These are phyloP conservation scores for Cercophora samala DNA, from an alignment of 495 filamentous ascomycete genomes.

Conservation along the genomic window DNA sequence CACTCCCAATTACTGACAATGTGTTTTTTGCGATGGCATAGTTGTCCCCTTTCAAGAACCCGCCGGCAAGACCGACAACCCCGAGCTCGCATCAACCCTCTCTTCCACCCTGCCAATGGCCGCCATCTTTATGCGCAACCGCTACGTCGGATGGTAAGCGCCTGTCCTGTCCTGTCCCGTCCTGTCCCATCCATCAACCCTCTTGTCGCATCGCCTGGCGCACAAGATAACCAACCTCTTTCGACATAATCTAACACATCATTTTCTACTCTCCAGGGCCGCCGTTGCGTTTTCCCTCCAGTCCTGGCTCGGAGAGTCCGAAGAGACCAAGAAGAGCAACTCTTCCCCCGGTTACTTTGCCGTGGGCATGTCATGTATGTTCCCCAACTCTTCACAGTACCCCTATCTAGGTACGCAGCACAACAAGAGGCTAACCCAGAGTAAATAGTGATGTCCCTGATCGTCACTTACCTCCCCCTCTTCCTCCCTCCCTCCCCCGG, in stretches of 20 bases:
- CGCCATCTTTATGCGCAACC: slow-evolving; percentile 88
- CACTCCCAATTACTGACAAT: slow-evolving; percentile 28
- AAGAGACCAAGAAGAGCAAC: slow-evolving; percentile 63
- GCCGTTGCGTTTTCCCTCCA: slow-evolving; percentile 81
- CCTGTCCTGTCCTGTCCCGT: neutral
- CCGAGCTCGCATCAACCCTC: slow-evolving; percentile 61
- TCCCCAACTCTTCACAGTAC: slow-evolving; percentile 16
- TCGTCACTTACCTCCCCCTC: slow-evolving; percentile 78
- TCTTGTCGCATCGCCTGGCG: neutral
- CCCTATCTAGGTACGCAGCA: slow-evolving; percentile 1
- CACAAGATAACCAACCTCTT: neutral
- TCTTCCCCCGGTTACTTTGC: slow-evolving; percentile 79
- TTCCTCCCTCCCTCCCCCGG: slow-evolving; percentile 64
- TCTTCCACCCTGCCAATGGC: slow-evolving; percentile 88
- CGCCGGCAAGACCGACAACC: slow-evolving; percentile 41
- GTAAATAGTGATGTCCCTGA: slow-evolving; percentile 67
- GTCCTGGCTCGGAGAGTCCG: slow-evolving; percentile 80
- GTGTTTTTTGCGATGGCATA: slow-evolving; percentile 19
- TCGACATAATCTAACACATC: neutral
- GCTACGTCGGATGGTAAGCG: slow-evolving; percentile 80
- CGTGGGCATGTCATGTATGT: slow-evolving; percentile 79
- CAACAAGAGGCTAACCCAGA: neutral
- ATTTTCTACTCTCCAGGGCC: slow-evolving; percentile 52
- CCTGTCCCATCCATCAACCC: neutral
- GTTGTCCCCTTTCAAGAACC: slow-evolving; percentile 53